phyloP scores from a whole-genome alignment of 1,284 basidiomycete species.

The Singerocomus inundabilis region DNA sequence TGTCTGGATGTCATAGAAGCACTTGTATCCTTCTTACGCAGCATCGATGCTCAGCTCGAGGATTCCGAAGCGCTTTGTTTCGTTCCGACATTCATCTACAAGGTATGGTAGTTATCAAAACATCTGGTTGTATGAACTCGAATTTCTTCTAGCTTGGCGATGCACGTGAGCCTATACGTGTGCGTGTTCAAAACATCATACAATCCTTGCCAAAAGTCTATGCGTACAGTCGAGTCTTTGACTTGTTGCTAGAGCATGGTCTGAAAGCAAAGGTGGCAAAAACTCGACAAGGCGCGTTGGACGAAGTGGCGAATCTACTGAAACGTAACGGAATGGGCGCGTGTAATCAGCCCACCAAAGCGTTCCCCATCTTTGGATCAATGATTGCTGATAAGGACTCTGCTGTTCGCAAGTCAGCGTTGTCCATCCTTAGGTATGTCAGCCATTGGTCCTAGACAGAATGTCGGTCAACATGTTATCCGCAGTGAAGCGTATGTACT shows the following conservation, averaged over 20 bases:
- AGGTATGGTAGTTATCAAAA: slow-evolving; percentile 53
- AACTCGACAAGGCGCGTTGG: slow-evolving; percentile 81
- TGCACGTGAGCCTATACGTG: slow-evolving; percentile 72
- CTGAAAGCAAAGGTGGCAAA: slow-evolving; percentile 88
- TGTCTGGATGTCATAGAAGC: slow-evolving; percentile 88
- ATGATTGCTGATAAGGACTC: slow-evolving; percentile 90
- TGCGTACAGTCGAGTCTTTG: slow-evolving; percentile 88
- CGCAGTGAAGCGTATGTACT: slow-evolving; percentile 78
- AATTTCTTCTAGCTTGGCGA: slow-evolving; percentile 64
- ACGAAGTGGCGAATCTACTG: slow-evolving; percentile 77
- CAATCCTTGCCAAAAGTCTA: slow-evolving; percentile 77
- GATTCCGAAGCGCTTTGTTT: slow-evolving; percentile 90
- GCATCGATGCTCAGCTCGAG: slow-evolving; percentile 75
- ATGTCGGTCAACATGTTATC: slow-evolving; percentile 9
- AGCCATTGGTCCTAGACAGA: neutral
- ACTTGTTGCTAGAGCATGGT: slow-evolving; percentile 83
- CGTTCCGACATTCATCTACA: slow-evolving; percentile 87
- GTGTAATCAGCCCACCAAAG: slow-evolving; percentile 73
- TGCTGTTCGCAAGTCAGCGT: slow-evolving; percentile 79
- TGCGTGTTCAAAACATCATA: slow-evolving; percentile 70
- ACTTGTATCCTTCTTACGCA: slow-evolving; percentile 72
- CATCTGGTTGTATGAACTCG: neutral
- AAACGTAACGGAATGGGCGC: slow-evolving; percentile 83
- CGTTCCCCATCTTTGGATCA: slow-evolving; percentile 76
- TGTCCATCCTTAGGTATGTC: slow-evolving; percentile 67